Evolutionary conservation across 768 basidiomycete genomes (phyloP), one percentile per base, ranked within the genome.

Genomic region (Boletus sp.): DNA sequence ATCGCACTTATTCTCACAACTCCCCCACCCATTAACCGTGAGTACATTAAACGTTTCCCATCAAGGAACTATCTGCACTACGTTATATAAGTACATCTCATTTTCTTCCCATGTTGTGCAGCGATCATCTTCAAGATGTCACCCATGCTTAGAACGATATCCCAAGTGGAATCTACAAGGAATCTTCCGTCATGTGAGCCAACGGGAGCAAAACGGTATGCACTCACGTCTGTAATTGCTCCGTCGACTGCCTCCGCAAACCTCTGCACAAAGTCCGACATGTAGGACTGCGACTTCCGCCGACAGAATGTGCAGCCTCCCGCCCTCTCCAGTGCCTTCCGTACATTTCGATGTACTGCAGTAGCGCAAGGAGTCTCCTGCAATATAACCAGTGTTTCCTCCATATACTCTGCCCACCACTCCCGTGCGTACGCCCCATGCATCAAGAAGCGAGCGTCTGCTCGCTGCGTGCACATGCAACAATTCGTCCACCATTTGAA

Each of bases 391-490:
- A 63, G 33, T 10, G 65, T 67, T 51, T 64, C 62, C 1, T 70
- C 68, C 70, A 71, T 67, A 52, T 71, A 71, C 44, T 67, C 69
- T 7, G 50, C 68, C 71, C 63, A 73, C 71, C 71, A 71, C 36
- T 58, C 62, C 52, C 70, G 59, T n/a, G 69, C 65, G 36, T 71
- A 69, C 7, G 58, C 42, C 8, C 65, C 59, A 37, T 71, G 60
- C 48, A 64, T 57, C 56, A 71, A 14, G 60, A 64, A 71, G 15
- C 65, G 68, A 7, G 50, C 6, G 14, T 69, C 67, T 10, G 55
- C 59, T 40, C 62, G 68, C 24, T 58, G 62, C 10, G 36, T 18
- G 41, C 68, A 69, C 55, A 47, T 50, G 42, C 70, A 71, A 35
- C 67, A 69, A 42, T 50, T 57, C 40, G 65, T 69, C 67, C 70